Base-by-base conservation (phyloP, 495 filamentous ascomycete species). In the Aspergillus haitiensis region DNA sequence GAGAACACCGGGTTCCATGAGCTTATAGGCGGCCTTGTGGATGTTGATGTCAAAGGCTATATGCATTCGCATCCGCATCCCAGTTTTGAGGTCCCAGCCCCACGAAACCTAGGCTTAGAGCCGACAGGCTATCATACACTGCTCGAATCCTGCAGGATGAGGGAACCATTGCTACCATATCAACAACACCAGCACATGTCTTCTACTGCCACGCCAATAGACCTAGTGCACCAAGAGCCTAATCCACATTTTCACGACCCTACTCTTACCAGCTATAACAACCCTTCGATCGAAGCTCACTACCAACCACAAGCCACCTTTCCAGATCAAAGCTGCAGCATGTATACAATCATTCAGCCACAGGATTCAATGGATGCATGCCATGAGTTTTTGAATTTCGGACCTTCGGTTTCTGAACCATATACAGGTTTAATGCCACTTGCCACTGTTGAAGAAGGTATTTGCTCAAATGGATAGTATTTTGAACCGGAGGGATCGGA, bases 351-450 rank as follows among this genome's bases (percentile, higher is more conserved):
- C 18, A 34, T 52, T 7, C 13, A 32, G 49, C 18, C 21, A 10
- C 18, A 35, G n/a, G 34, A 12, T 11, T 33, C 49, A 11, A 52
- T n/a, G 36, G 39, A 55, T 55, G 53, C 18, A 37, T 44, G 53
- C 21, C 35, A 18, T 44, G 37, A 39, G 53, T 55, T 55, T 32
- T 44, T 55, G 35, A 55, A 55, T 44, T 44, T 55, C 18, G 53
- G 39, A 12, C 12, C 8, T 10, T 42, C 53, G 6, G 53, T 21
- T 27, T 32, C 35, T 7, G 53, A 55, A 9, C 9, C 15, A 11
- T 36, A 39, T 54, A 36, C 51, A 11, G 51, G 39, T 32, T 27
- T n/a, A 10, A 33, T 54, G 37, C 37, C 37, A 40, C n/a, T 40
- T 11, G 37, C 37, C n/a, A 40, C 37, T 34, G 51, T 37, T 0